Evolutionary conservation across 768 basidiomycete genomes (phyloP).

Genomic region (Mycena vitilis): DNA sequence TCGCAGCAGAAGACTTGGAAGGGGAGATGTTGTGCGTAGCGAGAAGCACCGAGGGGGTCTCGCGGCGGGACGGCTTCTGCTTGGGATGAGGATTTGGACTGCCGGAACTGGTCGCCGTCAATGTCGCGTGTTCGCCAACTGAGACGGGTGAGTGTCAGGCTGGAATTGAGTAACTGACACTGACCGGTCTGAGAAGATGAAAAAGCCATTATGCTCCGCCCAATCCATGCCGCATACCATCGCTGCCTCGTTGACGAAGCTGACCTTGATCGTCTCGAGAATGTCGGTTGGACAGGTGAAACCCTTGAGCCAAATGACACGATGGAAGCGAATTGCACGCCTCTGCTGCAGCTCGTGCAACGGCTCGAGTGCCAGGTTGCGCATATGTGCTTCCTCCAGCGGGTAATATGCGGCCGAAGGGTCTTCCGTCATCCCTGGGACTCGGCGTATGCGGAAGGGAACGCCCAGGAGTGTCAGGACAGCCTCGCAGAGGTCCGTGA

Average conservation of each 20-base stretch:
- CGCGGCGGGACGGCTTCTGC: slow-evolving; percentile 93
- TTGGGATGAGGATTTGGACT: slow-evolving; percentile 93
- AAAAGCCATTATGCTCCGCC: slow-evolving; percentile 97
- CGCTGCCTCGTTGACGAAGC: slow-evolving; percentile 90
- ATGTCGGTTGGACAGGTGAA: slow-evolving; percentile 99
- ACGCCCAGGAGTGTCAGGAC: slow-evolving; percentile 94
- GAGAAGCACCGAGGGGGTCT: slow-evolving; percentile 81
- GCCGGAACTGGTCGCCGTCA: slow-evolving; percentile 97
- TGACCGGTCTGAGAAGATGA: slow-evolving; percentile 97
- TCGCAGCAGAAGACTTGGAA: slow-evolving; percentile 99
- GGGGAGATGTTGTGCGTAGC: slow-evolving; percentile 92
- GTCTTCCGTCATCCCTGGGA: slow-evolving; percentile 92
- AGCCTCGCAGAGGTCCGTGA: slow-evolving; percentile 94
- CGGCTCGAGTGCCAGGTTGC: slow-evolving; percentile 93
- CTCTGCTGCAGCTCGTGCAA: slow-evolving; percentile 83
- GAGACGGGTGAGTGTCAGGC: slow-evolving; percentile 9
- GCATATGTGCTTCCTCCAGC: slow-evolving; percentile 92
- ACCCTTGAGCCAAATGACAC: slow-evolving; percentile 98
- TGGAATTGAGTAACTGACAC: slow-evolving; percentile 38
- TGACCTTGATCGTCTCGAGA: slow-evolving; percentile 93
- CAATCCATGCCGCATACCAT: slow-evolving; percentile 99
- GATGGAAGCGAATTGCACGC: slow-evolving; percentile 84
- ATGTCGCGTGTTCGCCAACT: slow-evolving; percentile 99
- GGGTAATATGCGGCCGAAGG: slow-evolving; percentile 94
- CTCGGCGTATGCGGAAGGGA: slow-evolving; percentile 91